A percentile compares a stretch with the other conserved stretches of the same genome.
Conservation (phyloP, 2,329 filamentous ascomycete species). For the Orbilia javanica region DNA sequence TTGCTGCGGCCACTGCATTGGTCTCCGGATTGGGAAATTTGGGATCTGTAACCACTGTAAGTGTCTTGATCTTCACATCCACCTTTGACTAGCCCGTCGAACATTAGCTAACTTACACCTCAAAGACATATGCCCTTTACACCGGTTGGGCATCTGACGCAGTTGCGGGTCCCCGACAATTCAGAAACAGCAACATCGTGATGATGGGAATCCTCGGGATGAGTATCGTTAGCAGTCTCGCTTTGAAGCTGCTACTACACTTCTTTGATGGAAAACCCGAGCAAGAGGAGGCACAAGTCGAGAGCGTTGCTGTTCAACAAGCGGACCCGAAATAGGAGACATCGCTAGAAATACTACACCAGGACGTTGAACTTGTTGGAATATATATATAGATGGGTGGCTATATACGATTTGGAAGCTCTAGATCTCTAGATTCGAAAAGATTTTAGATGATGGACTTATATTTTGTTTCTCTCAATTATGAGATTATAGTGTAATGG, state of each 20-base stretch:
- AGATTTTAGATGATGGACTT: too few relatives aligned
- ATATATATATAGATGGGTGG: background rate
- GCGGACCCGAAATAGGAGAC: background rate
- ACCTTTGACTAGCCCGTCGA: background rate
- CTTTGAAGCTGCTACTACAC: conserved; percentile 37
- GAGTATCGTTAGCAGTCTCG: conserved; percentile 74
- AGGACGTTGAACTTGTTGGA: background rate
- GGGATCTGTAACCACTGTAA: conserved; percentile 79
- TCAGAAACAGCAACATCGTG: conserved; percentile 83
- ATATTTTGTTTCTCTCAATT: too few relatives aligned
- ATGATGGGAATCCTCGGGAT: conserved; percentile 87
- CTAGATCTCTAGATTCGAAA: background rate
- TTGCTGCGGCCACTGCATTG: conserved; percentile 85
- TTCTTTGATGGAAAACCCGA: conserved; percentile 31
- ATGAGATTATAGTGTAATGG: too few relatives aligned
- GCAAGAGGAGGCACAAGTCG: background rate
- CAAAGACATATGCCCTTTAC: conserved; percentile 83
- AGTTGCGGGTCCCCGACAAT: conserved; percentile 76
- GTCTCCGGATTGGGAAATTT: conserved; percentile 90
- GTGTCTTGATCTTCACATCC: background rate
- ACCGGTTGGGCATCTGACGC: conserved; percentile 85
- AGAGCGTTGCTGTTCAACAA: conserved; percentile 4
- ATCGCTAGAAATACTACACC: background rate
- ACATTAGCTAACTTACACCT: conserved; percentile 2
- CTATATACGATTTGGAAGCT: background rate